phyloP scores from a whole-genome alignment of 305 asterid genomes.

The Rubia balearica region DNA sequence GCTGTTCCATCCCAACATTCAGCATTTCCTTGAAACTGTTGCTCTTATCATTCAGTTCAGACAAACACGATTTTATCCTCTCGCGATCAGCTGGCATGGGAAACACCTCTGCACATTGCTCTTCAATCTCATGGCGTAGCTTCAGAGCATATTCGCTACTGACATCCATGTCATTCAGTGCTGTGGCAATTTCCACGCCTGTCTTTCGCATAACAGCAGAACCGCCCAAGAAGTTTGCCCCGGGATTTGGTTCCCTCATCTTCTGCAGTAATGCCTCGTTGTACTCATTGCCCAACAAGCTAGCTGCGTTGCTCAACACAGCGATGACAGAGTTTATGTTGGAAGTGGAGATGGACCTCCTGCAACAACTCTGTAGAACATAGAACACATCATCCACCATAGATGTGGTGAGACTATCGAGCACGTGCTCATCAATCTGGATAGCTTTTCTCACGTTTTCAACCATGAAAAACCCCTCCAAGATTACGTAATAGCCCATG shows the following conservation, averaged over 20 bases:
- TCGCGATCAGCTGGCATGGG: slow-evolving; percentile 78
- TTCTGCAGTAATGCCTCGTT: slow-evolving; percentile 84
- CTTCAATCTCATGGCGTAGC: slow-evolving; percentile 84
- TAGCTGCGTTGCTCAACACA: slow-evolving; percentile 67
- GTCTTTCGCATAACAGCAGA: slow-evolving; percentile 70
- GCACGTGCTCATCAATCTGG: slow-evolving; percentile 74
- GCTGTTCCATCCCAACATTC: slow-evolving; percentile 69
- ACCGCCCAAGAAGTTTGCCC: slow-evolving; percentile 82
- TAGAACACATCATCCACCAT: slow-evolving; percentile 96
- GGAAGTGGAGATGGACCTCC: slow-evolving; percentile 81
- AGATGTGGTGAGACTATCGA: slow-evolving; percentile 84
- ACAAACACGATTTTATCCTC: slow-evolving; percentile 75
- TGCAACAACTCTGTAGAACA: slow-evolving; percentile 90
- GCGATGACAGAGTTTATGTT: slow-evolving; percentile 81
- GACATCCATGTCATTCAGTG: slow-evolving; percentile 85
- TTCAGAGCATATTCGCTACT: slow-evolving; percentile 83
- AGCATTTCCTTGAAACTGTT: slow-evolving; percentile 62
- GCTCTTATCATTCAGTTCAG: slow-evolving; percentile 80
- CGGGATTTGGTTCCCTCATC: slow-evolving; percentile 80
- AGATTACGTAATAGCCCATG: slow-evolving; percentile 74
- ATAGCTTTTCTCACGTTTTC: slow-evolving; percentile 95
- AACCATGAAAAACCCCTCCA: slow-evolving; percentile 95
- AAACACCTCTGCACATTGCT: slow-evolving; percentile 78
- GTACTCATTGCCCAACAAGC: slow-evolving; percentile 79
- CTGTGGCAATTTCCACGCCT: slow-evolving; percentile 79